Evolutionary conservation across 176 grass and related monocot species (phyloP), one percentile per base, ranked within the genome.

Genomic region (Oryza brachyantha): DNA sequence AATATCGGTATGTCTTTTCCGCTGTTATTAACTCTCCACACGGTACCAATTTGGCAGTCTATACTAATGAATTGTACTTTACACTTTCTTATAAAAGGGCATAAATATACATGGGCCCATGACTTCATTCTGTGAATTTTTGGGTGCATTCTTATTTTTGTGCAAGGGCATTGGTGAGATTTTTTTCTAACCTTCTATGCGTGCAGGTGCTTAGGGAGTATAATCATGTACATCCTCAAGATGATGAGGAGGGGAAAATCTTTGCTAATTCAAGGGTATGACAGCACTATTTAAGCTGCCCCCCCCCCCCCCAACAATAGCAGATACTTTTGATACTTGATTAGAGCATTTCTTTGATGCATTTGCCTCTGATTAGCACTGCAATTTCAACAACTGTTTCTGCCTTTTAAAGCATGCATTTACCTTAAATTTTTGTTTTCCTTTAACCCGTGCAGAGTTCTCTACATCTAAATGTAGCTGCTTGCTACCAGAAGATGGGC

Each of bases 181-280:
- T 61, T 48, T 76, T 52, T 72, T 83, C 4, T 67, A 65, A 65
- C 50, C 61, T 69, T 76, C 66, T 61, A 16, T 76, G 26, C 40
- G 11, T 78, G 31, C 80, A 99, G 92, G 82, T 99, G 70, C 85
- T 99, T 89, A 82, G 92, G 63, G 96, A 99, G 81, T 99, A 95
- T 83, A 99, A 93, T 58, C 96, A 99, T 41, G 96, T 99, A 42
- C 93, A 99, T 89, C 96, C 96, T 61, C 86, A 95, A 82, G 90
- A 99, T 75, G 92, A 99, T 14, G 90, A 95, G 29, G 96, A 95
- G 27, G 96, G 96, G 31, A 99, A 99, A 79, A 89, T 99, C 64
- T 95, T 95, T 85, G 83, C 87, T n/a, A 95, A 87, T 89, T 95
- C 96, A 85, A 99, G 96, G 83, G 96, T 95, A 93, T 3, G 88